These are phyloP conservation scores for Podospora pseudopauciseta DNA, from an alignment of 495 filamentous ascomycete genomes.

Conservation along the genomic window DNA sequence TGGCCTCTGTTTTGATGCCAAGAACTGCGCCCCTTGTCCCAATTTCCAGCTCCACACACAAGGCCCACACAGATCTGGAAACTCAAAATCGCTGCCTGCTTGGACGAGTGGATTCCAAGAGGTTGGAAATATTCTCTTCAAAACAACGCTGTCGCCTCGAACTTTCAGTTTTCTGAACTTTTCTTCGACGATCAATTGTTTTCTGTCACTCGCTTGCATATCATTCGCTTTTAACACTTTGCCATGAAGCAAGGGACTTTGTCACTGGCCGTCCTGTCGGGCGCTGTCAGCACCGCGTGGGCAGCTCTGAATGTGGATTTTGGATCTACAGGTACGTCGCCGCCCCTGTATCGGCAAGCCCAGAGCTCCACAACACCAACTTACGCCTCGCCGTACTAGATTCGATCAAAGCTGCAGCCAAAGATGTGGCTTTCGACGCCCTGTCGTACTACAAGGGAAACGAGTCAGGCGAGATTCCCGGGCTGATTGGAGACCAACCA, in stretches of 20 bases:
- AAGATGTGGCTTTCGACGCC: constrained; percentile 41
- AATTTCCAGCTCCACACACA: background rate
- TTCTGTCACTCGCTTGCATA: background rate
- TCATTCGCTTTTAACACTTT: background rate
- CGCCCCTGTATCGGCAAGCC: background rate
- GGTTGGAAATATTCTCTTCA: background rate
- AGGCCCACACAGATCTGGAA: background rate
- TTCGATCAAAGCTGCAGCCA: constrained; percentile 14
- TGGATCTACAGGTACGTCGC: background rate
- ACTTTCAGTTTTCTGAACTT: background rate
- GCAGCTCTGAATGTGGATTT: constrained; percentile 16
- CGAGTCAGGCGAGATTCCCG: constrained; percentile 58
- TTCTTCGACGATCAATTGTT: background rate
- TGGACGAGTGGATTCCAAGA: background rate
- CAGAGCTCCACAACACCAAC: background rate
- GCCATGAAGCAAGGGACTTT: background rate
- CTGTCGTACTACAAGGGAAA: constrained; percentile 64
- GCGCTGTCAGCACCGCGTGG: constrained; percentile 8
- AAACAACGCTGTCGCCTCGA: background rate
- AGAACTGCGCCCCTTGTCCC: background rate
- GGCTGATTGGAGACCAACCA: constrained; percentile 54
- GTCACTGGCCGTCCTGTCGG: constrained; percentile 3
- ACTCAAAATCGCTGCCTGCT: background rate
- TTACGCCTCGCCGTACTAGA: background rate
- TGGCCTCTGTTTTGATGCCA: background rate